Evolutionary conservation across 2,329 filamentous ascomycete species (phyloP), one percentile per base, ranked within the genome.

Genomic region (Hypoxylon sp.): DNA sequence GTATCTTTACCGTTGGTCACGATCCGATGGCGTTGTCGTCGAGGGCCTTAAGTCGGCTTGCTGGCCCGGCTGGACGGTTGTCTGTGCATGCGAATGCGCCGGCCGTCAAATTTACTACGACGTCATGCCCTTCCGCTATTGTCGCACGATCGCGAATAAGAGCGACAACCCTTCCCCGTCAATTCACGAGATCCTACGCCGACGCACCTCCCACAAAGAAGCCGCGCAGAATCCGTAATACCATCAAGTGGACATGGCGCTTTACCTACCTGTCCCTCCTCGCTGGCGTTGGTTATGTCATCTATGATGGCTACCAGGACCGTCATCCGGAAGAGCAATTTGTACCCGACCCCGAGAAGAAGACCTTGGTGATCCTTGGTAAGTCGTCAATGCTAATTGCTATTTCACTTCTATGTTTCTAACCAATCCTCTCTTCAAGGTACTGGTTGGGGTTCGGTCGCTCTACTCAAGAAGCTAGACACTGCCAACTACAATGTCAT

Each of bases 401-500:
- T 38, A 36, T 38, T 30, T 25, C 19, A 17, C 28, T 34, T 51
- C 43, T 17, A 34, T 46, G 17, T 67, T 58, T 60, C 63, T 74
- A 51, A 65, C 73, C 63, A 52, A 73, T 63, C 50, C 58, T 53
- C 57, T 51, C 69, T 46, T 34, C 2, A 68, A 98, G 95, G 95
- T 78, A 97, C 94, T 75, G 96, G 96, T 75, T 99, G 96, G 96
- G 96, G 84, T 75, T 93, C 95, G 46, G 93, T 99, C 77, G 97
- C 95, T 67, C 90, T 99, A 68, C 89, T 99, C 73, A 99, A 99
- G 89, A 98, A 97, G 80, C 92, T 99, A 82, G 94, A 99, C 79
- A 98, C 95, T 68, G 93, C 97, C 81, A 97, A 98, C 87, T 99
- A 98, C 89, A 98, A 99, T 81, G 95, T 98, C 81, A 82, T 98